Evolutionary conservation across 495 filamentous ascomycete species (phyloP), one percentile per base, ranked within the genome.

Genomic region (Penicillium cataractarum): DNA sequence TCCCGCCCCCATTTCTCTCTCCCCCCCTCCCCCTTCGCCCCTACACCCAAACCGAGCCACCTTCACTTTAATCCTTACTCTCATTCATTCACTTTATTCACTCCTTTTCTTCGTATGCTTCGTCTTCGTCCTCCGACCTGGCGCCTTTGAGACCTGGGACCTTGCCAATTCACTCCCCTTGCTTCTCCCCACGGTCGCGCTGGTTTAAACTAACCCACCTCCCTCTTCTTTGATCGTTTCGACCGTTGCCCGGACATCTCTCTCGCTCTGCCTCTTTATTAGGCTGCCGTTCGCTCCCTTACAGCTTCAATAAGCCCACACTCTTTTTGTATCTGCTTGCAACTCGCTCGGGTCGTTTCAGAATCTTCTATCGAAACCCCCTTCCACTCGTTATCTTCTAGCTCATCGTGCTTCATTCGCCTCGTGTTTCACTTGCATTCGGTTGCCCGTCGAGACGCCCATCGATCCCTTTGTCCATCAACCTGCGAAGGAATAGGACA

Each of bases 221-320:
- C 55, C 59, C 35, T 27, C 56, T 68, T 65, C 65, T 69, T 65
- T 73, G 65, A 73, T 71, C 29, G 49, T 32, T 33, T 49, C 53
- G 65, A 53, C 49, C 49, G 58, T 60, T 60, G 58, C 58, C 58
- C 58, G 49, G 49, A 35, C 58, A 60, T 58, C 65, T 62, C 57
- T 55, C 29, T 39, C 57, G 58, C 13, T 52, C 55, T 58, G 56
- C 61, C 60, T 62, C 67, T 68, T 32, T 32, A 70, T 29, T 54
- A 72, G 62, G 57, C 63, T 62, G 66, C 76, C 74, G 64, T 62
- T 78, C 77, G 67, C 74, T 78, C 54, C 77, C 76, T 78, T 78
- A 76, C 77, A 59, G 73, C 69, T 67, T 63, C 39, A 58, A 22
- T 50, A 59, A 59, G 65, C 60, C 65, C 64, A 73, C 75, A 69